Conservation (phyloP, 345 rosid genomes). For the Eutrema yunnanense region DNA sequence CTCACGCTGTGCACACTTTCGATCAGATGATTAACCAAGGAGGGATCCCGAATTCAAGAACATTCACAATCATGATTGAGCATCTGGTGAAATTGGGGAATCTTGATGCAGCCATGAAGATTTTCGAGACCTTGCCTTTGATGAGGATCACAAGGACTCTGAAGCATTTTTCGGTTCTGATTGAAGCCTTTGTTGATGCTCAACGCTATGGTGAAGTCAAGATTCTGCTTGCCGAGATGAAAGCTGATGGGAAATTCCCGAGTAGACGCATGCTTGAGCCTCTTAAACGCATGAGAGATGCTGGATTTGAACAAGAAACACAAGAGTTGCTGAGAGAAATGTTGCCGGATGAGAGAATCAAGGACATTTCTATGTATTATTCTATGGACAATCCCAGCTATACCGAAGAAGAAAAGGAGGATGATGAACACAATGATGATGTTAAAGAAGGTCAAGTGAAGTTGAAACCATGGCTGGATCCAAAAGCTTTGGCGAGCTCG, state of each 20-base stretch:
- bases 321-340: conserved; percentile 49
- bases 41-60: conserved; percentile 76
- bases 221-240: conserved; percentile 60
- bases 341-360: conserved; percentile 70
- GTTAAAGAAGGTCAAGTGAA: conserved; percentile 27
- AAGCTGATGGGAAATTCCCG: conserved; percentile 59
- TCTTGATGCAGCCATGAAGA: conserved; percentile 57
- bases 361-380: conserved; percentile 33
- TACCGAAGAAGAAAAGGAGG: conserved; percentile 27
- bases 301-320: conserved; percentile 50
- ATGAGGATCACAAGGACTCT: conserved; percentile 77
- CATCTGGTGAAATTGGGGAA: conserved; percentile 53
- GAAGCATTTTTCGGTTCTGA: conserved; percentile 55
- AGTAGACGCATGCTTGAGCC: conserved; percentile 47
- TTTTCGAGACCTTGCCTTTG: conserved; percentile 55
- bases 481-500: conserved; percentile 76
- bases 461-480: conserved; percentile 86
- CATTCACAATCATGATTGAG: conserved; percentile 68
- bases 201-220: conserved; percentile 48
- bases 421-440: conserved; percentile 20
- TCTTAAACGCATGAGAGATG: conserved; percentile 52
- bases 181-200: conserved; percentile 45
- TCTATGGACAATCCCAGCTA: conserved; percentile 33
- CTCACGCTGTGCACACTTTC: conserved; percentile 51
- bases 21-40: conserved; percentile 57